Conservation (phyloP, 352 stramenopile species). For the Aphanomyces invadans region DNA sequence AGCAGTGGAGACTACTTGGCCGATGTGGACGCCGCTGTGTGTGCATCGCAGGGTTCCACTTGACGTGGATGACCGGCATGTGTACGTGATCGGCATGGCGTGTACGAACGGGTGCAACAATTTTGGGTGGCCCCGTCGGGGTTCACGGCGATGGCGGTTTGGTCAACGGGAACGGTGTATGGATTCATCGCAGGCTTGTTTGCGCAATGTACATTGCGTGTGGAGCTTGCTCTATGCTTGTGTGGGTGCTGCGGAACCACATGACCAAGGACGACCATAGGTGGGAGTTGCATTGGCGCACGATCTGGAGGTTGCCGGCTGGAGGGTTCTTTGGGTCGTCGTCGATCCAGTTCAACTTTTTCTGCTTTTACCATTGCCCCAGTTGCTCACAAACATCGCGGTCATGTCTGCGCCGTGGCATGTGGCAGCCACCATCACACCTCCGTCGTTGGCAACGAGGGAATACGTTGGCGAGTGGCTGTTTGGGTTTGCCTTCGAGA, state of each 20-base stretch:
- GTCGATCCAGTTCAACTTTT: slow-evolving; percentile 14
- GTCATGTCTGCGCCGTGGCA: slow-evolving; percentile 13
- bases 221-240: slow-evolving; percentile 15
- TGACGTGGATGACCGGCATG: slow-evolving; percentile 21
- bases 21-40: too few relatives aligned
- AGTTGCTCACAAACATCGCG: slow-evolving; percentile 3
- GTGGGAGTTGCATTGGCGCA: too few relatives aligned
- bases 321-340: slow-evolving; percentile 8
- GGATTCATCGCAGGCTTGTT: slow-evolving; percentile 9
- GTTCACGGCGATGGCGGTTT: slow-evolving; percentile 12
- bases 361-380: slow-evolving; percentile 23
- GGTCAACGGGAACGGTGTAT: neutral
- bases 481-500: slow-evolving; percentile 66
- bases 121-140: slow-evolving; percentile 20
- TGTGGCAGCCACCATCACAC: slow-evolving; percentile 16
- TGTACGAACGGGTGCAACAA: slow-evolving; percentile 11
- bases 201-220: slow-evolving; percentile 8
- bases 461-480: slow-evolving; percentile 53
- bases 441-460: slow-evolving; percentile 24
- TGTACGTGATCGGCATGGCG: slow-evolving; percentile 9
- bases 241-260: slow-evolving; percentile 2
- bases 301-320: neutral
- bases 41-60: too few relatives aligned
- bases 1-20: too few relatives aligned
- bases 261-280: slow-evolving; percentile 14